Conservation (phyloP, 1,284 basidiomycete genomes). For the Trichosporon sp. region DNA sequence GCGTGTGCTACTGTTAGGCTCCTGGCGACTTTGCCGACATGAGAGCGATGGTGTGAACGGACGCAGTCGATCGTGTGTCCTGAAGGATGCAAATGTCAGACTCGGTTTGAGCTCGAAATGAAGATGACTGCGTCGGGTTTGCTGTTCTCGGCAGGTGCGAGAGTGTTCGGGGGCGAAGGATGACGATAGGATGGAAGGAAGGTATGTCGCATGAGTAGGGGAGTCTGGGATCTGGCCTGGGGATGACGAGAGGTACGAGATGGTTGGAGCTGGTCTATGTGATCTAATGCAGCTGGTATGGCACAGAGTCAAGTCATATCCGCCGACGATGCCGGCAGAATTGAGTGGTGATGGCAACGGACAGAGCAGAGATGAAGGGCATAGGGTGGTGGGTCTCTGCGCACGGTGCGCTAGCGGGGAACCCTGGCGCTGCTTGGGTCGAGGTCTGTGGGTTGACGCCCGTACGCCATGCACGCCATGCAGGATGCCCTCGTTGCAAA, state of each 20-base stretch:
- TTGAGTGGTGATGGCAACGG: neutral
- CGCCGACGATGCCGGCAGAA: conserved; percentile 1
- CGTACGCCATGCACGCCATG: neutral
- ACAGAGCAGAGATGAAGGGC: neutral
- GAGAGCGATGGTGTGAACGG: too few relatives aligned
- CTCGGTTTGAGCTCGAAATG: neutral
- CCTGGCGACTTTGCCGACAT: too few relatives aligned
- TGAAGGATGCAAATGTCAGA: neutral
- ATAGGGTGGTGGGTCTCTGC: neutral
- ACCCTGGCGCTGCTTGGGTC: neutral
- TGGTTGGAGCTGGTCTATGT: neutral
- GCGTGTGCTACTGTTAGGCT: too few relatives aligned
- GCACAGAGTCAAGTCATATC: neutral
- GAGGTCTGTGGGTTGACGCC: neutral
- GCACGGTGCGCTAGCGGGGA: neutral
- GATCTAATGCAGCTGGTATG: neutral
- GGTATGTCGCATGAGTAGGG: conserved; percentile 2
- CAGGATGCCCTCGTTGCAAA: neutral
- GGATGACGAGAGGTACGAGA: neutral
- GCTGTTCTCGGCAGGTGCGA: neutral
- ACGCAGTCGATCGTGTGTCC: neutral
- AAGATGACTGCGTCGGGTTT: neutral
- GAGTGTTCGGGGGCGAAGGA: neutral
- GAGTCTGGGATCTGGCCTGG: neutral
- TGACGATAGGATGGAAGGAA: conserved; percentile 2